Evolutionary conservation across 257 asterid genomes (phyloP).

Genomic region (Cinchona pubescens): DNA sequence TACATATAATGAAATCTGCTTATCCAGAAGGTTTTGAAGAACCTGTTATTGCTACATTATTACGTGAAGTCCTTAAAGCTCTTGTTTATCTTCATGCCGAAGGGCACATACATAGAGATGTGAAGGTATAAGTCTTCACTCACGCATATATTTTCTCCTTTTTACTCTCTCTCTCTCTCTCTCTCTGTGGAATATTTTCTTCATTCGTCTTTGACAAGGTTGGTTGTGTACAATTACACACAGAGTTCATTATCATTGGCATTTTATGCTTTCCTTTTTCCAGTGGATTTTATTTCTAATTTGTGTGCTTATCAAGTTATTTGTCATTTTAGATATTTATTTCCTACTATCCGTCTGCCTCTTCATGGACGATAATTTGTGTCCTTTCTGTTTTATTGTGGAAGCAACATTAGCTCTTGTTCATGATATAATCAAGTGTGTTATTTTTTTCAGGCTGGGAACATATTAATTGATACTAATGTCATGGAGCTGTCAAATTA

Average conservation of each 20-base stretch:
- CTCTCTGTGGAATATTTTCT: not conserved
- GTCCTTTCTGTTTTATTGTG: not conserved
- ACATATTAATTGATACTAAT: conserved; percentile 74
- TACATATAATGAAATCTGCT: conserved; percentile 88
- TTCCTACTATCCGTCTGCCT: not conserved
- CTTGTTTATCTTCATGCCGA: conserved; percentile 94
- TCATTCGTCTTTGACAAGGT: not conserved
- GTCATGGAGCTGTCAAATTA: conserved; percentile 79
- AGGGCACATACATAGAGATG: conserved; percentile 98
- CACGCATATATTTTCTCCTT: conserved; percentile 5
- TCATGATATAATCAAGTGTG: conserved; percentile 6
- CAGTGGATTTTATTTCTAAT: not conserved
- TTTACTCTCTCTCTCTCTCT: not conserved
- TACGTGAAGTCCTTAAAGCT: conserved; percentile 92
- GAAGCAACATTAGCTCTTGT: not conserved
- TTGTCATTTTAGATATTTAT: not conserved
- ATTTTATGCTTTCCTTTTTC: not conserved
- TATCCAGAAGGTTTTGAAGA: conserved; percentile 97
- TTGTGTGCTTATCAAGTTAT: not conserved
- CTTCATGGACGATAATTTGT: not conserved
- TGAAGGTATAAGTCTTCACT: conserved; percentile 53
- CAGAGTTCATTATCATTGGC: not conserved
- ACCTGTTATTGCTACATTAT: conserved; percentile 85
- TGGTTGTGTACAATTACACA: not conserved
- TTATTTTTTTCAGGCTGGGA: conserved; percentile 76